These are phyloP conservation scores for Xanthoconium stramineum DNA, from an alignment of 768 basidiomycete species.

Conservation along the genomic window DNA sequence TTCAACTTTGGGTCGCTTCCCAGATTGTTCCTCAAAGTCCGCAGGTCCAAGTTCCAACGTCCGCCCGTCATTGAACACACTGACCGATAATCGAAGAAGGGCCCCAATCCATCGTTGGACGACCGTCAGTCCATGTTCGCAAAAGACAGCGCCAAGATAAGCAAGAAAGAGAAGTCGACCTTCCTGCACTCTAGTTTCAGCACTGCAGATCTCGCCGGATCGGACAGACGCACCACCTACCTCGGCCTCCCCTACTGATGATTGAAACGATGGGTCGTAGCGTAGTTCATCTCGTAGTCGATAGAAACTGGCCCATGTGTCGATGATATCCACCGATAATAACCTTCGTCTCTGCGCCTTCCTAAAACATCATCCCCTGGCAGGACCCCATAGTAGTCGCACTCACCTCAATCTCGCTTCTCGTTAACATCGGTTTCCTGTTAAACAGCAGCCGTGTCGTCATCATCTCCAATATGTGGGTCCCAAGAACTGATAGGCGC, in stretches of 20 bases:
- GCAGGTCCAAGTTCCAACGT: constrained; percentile 18
- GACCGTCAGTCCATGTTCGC: constrained; percentile 47
- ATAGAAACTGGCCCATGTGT: constrained; percentile 39
- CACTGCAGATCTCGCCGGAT: constrained; percentile 9
- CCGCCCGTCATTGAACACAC: constrained; percentile 14
- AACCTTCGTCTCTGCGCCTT: constrained; percentile 26
- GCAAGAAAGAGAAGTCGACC: constrained; percentile 56
- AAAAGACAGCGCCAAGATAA: constrained; percentile 64
- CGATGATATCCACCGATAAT: constrained; percentile 33
- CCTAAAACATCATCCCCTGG: constrained; percentile 23
- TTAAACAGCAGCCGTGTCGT: constrained; percentile 47
- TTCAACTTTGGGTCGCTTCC: constrained; percentile 31
- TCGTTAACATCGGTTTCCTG: constrained; percentile 48
- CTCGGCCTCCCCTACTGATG: constrained; percentile 31
- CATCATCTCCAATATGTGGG: constrained; percentile 43
- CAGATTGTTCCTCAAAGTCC: constrained; percentile 27
- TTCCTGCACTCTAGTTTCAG: constrained; percentile 42
- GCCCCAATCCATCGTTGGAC: constrained; percentile 57
- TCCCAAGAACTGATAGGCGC: constrained; percentile 51
- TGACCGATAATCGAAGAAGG: constrained; percentile 32
- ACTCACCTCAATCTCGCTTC: constrained; percentile 51
- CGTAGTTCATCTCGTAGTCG: constrained; percentile 33
- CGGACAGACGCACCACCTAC: constrained; percentile 31
- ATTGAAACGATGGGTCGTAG: constrained; percentile 30
- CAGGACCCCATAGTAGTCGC: constrained; percentile 8